Evolutionary conservation across 345 rosid species (phyloP), one percentile per base, ranked within the genome.

Genomic region (Pseudoturritis turrita): DNA sequence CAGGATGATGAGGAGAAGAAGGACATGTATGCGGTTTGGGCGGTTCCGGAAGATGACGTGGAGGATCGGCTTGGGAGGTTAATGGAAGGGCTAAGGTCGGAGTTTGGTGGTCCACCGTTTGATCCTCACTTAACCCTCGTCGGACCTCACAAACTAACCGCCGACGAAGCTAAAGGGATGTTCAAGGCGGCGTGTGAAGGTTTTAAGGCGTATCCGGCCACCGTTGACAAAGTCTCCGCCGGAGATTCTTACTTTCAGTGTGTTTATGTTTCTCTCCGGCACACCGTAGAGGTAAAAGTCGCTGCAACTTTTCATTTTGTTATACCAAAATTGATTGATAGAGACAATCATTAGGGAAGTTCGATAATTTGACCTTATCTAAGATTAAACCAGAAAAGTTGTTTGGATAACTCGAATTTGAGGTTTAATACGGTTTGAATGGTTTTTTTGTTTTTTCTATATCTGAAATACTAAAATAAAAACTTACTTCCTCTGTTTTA

Each of bases 121-220:
- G 84, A 79, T 64, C 89, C 98, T 21, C 98, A 92, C 60, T 81
- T 88, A 6, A 92, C 95, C 43, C 90, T 89, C 3, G 89, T 86
- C 8, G 95, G 96, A 13, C 88, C 86, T 17, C 76, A 79, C 47
- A 78, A 77, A 28, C 77, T 87, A 69, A 83, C 92, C 44, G 81
- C 79, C 73, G 82, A 65, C 12, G 96, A 85, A 9, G 98, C 96
- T 0, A 28, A 80, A 68, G 57, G 55, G 59, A 85, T 75, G 88
- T 87, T 88, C 64, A 63, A 56, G 61, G 73, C 88, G 2, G 91
- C 90, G 4, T 88, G 89, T 62, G 84, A 83, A 46, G 89, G 88
- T n/a, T 66, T 84, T 45, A 84, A 71, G 73, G 78, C 83, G 39
- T 92, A 85, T 63, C 72, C 40, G 1, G 89, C 81, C 26, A 71